Evolutionary conservation across 2,329 filamentous ascomycete species (phyloP).

Genomic region (Fusarium tjaetaba): DNA sequence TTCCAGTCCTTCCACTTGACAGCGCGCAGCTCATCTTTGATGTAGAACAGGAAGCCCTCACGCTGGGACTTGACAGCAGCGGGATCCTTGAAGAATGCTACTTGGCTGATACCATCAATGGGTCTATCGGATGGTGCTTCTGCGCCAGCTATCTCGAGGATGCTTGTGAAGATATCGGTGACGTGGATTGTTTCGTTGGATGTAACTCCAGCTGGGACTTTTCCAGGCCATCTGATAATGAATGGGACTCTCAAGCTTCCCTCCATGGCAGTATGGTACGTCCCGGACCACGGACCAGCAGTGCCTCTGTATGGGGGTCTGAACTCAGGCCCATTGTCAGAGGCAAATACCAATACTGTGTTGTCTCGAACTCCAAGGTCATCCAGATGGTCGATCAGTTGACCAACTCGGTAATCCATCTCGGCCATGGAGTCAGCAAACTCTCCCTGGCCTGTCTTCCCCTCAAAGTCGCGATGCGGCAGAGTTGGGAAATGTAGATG

Average conservation of each 20-base stretch:
- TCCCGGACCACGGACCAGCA: constrained; percentile 49
- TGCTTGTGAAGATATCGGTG: constrained; percentile 47
- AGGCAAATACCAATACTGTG: constrained; percentile 49
- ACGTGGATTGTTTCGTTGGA: constrained; percentile 49
- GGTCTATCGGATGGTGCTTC: constrained; percentile 41
- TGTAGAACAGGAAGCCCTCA: constrained; percentile 47
- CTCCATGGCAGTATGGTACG: constrained; percentile 51
- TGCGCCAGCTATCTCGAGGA: constrained; percentile 41
- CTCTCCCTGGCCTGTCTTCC: constrained; percentile 44
- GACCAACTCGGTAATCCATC: constrained; percentile 47
- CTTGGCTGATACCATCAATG: constrained; percentile 47
- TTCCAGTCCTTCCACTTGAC: constrained; percentile 52
- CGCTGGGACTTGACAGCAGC: constrained; percentile 22
- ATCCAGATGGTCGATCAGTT: constrained; percentile 48
- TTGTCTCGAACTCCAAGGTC: constrained; percentile 43
- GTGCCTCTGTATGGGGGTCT: constrained; percentile 46
- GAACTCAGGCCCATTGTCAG: constrained; percentile 51
- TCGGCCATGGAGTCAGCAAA: constrained; percentile 49
- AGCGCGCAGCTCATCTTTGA: constrained; percentile 48
- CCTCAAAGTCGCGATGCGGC: constrained; percentile 44
- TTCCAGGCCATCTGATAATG: constrained; percentile 49
- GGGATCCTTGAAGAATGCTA: constrained; percentile 41
- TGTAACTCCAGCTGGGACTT: constrained; percentile 38
- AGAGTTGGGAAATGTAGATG: constrained; percentile 49
- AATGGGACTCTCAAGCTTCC: constrained; percentile 49